Conservation (phyloP, 306 rosid species). For the barrel medic (Medicago truncatula) region DNA sequence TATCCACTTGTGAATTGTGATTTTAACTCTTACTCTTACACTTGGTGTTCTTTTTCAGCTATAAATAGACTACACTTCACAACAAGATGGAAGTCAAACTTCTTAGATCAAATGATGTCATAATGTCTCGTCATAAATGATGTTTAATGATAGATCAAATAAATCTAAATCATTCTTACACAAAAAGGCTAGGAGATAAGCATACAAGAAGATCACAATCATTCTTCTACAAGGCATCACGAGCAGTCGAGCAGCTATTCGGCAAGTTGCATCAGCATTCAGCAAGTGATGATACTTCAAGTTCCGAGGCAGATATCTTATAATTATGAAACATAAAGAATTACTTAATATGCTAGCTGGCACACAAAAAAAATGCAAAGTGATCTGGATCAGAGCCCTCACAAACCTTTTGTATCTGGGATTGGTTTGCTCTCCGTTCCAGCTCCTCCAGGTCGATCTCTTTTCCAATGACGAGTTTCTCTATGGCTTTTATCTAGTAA, state of each 20-base stretch:
- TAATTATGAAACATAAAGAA: slow-evolving; percentile 69
- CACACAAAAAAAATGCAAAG: neutral
- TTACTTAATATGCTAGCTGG: slow-evolving; percentile 28
- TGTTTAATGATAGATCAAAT: neutral
- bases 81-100: neutral
- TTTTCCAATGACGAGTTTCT: slow-evolving; percentile 71
- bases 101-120: neutral
- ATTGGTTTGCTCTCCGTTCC: slow-evolving; percentile 70
- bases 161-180: slow-evolving; percentile 10
- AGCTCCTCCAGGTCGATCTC: slow-evolving; percentile 77
- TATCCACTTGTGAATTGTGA: too few relatives aligned
- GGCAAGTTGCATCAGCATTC: slow-evolving; percentile 79
- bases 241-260: slow-evolving; percentile 86
- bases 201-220: slow-evolving; percentile 30
- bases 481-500: slow-evolving; percentile 63
- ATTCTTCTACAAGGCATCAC: slow-evolving; percentile 73
- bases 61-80: neutral
- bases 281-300: slow-evolving; percentile 75
- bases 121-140: neutral
- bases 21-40: too few relatives aligned
- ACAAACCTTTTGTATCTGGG: slow-evolving; percentile 80
- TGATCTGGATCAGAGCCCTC: slow-evolving; percentile 1
- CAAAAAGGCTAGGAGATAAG: neutral
- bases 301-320: slow-evolving; percentile 71
- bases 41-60: too few relatives aligned